These are phyloP conservation scores for Plectosphaerella sp. DNA, from an alignment of 2,329 filamentous ascomycete species.

Conservation along the genomic window DNA sequence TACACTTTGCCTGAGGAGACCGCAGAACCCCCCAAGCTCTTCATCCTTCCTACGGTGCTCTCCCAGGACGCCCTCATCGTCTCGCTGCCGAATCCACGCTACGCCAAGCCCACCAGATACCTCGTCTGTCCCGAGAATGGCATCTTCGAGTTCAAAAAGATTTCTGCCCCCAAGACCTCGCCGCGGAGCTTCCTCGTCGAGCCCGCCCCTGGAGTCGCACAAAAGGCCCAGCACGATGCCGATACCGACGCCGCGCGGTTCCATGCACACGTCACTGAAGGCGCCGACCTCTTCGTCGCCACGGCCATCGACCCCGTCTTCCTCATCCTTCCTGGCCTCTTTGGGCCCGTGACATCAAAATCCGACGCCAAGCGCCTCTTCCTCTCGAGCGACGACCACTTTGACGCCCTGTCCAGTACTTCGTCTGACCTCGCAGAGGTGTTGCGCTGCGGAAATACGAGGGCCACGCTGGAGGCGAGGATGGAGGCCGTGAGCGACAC, in stretches of 20 bases:
- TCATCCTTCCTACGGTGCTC: constrained; percentile 56
- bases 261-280: constrained; percentile 46
- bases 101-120: constrained; percentile 51
- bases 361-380: constrained; percentile 58
- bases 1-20: constrained; percentile 35
- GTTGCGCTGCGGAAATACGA: constrained; percentile 42
- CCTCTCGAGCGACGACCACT: constrained; percentile 65
- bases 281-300: constrained; percentile 74
- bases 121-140: constrained; percentile 58
- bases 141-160: constrained; percentile 61
- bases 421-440: constrained; percentile 57
- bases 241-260: constrained; percentile 9
- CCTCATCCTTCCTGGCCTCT: constrained; percentile 70
- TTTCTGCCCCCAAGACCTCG: constrained; percentile 45
- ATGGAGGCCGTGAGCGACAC: constrained; percentile 73
- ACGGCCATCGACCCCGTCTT: constrained; percentile 84
- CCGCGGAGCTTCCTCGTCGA: constrained; percentile 62
- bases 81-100: constrained; percentile 56
- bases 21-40: constrained; percentile 47
- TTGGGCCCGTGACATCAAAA: constrained; percentile 33
- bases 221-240: constrained; percentile 12
- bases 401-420: constrained; percentile 55
- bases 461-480: constrained; percentile 54
- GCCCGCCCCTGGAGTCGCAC: constrained; percentile 11
- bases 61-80: constrained; percentile 52